Evolutionary conservation across 2,329 filamentous ascomycete genomes (phyloP), one percentile per base, ranked within the genome.

Genomic region (Nemania bipapillata): DNA sequence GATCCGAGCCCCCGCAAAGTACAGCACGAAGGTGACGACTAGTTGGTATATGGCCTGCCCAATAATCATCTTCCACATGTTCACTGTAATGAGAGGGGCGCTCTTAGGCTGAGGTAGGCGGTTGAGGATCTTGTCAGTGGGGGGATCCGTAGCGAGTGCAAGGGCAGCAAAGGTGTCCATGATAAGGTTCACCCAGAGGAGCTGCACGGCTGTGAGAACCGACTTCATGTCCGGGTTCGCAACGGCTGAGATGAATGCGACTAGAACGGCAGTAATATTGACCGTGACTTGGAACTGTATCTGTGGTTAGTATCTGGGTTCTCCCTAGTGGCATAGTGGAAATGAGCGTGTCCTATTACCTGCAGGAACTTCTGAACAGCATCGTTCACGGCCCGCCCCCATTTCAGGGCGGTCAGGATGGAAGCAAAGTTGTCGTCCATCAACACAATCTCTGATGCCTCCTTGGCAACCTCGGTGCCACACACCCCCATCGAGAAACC

Each of bases 111-210:
- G 83, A 0, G 84, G 84, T 24, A 79, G 78, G 47, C 89, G 84
- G 68, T 89, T 79, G 17, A 91, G 83, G 52, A 90, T 85, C 63
- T 83, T 83, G 4, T 84, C 81, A 1, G 85, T 86, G 0, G 89
- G 89, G 3, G 87, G 86, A 72, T 91, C 89, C 0, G 89, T 91
- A 5, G 89, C 89, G 11, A 90, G 82, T 8, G 88, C 89, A 32
- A 91, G 85, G 15, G 89, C 89, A 1, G 89, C 89, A 68, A 91
- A 89, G 5, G 89, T 90, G 73, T 90, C 88, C 88, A 91, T 91
- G 75, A 91, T 91, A 55, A 91, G 80, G 75, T 91, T 91, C 58
- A 91, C 87, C 89, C 89, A 91, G 37, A 91, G 83, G 50, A 91
- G 83, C 73, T 91, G 89, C 0, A 91, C 88, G 0, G 90, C 88